Evolutionary conservation across 2,329 filamentous ascomycete species (phyloP), one percentile per base, ranked within the genome.

Genomic region (Diaporthe australafricana): DNA sequence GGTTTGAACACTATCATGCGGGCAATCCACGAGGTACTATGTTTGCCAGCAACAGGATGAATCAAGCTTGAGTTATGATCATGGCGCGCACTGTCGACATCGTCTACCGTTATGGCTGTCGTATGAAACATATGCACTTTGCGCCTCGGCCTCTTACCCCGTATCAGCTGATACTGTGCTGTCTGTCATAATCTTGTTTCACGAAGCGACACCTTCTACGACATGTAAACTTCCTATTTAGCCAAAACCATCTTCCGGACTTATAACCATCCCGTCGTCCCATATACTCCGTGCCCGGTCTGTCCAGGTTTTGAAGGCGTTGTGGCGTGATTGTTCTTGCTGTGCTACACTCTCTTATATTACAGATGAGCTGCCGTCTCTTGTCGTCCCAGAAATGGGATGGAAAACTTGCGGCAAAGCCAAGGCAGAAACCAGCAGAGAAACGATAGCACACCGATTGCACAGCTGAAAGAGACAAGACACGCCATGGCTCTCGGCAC

Each of bases 281-380:
- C 25, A 40, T 57, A 56, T 57, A 40, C 55, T 57, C 35, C 55
- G 55, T 57, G n/a, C 35, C 32, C 55, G 55, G 40, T 42, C 35
- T 35, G 4, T n/a, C 35, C n/a, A 40, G 38, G n/a, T 27, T n/a
- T 57, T 27, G n/a, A 56, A 22, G 20, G 25, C 22, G 1, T 5
- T 40, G n/a, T 56, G 53, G 53, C 32, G 12, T 38, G 6, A 6
- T 5, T 40, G 11, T 20, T 40, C 32, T 7, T 25, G 14, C 7
- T 22, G n/a, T 40, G 30, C 2, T 14, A 42, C 38, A 57, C 35
- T 57, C n/a, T 40, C 32, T 40, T 57, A 40, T 25, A 57, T 57
- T 57, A 57, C 17, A n/a, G 35, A 1, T 40, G 35, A 1, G 20
- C n/a, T 40, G 55, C 32, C 20, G 35, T 27, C 35, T 16, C 14